Evolutionary conservation across 208 protist species (phyloP).

Genomic region (Trypanosoma platydactyli): DNA sequence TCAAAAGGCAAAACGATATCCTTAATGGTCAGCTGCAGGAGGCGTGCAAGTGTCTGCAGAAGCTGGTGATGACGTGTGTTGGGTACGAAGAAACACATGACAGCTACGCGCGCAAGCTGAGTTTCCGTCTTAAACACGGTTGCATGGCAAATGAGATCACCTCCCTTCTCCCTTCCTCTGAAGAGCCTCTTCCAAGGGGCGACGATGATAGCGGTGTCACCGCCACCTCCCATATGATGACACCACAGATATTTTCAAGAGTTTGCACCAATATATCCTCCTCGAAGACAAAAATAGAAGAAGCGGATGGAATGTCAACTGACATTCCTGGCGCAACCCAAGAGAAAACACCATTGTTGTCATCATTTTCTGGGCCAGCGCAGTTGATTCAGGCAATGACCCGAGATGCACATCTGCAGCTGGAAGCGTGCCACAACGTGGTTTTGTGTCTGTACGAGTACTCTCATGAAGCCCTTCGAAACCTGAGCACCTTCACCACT

Average conservation of each 20-base stretch:
- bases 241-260: background rate
- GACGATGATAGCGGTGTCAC: background rate
- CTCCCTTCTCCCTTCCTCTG: background rate
- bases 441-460: conserved; percentile 18
- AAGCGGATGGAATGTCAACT: no score
- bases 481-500: background rate
- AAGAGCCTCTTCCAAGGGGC: background rate
- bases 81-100: conserved; percentile 27
- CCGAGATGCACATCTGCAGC: conserved; percentile 19
- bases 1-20: background rate
- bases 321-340: background rate
- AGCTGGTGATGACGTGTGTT: conserved; percentile 22
- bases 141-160: background rate
- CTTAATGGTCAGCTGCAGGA: conserved; percentile 19
- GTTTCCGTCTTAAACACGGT: conserved; percentile 15
- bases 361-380: background rate
- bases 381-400: conserved; percentile 12
- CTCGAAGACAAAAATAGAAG: background rate
- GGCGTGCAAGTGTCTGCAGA: conserved; percentile 20
- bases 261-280: background rate
- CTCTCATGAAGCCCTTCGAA: conserved; percentile 7
- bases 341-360: background rate
- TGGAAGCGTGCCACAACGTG: conserved; percentile 21
- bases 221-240: conserved; percentile 2
- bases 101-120: conserved; percentile 4